Evolutionary conservation across 441 rosid genomes (phyloP), one percentile per base, ranked within the genome.

Genomic region (Jatropha podagrica): DNA sequence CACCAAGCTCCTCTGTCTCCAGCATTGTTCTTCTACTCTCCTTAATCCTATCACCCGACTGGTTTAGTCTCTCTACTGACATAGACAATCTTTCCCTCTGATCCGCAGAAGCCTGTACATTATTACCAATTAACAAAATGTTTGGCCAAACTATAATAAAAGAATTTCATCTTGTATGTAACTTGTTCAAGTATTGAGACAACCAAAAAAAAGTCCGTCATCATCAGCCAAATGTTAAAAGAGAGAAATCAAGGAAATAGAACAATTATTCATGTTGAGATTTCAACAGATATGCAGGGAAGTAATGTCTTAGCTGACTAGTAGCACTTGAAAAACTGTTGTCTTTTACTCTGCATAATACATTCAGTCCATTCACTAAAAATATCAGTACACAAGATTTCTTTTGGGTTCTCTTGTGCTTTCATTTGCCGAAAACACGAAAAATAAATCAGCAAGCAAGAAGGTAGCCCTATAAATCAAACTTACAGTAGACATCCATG

Each of bases 1-100:
- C 95, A 40, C 99, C 99, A 38, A 94, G 91, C 58, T 91, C 96
- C 86, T 96, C 99, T 44, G 98, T 92, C 86, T 96, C 99, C 77
- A 92, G 82, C 91, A 91, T 87, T 67, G 90, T 88, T 85, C 87
- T 92, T 82, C 93, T 89, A 83, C 98, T 84, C 76, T 94, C 98
- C 81, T 87, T 92, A 62, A 96, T 76, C 82, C 97, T 84, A 64
- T 92, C 96, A 37, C 92, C 76, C 18, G 92, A 82, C 13, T 86
- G 85, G 56, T 86, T 87, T 78, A 96, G 68, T 73, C 92, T 90
- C 54, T 84, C 99, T 0, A 95, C 90, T 17, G 97, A 86, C 86
- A 86, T 85, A 86, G 91, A 76, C 79, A 94, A 56, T 71, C 99
- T 92, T 60, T 95, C 75, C 81, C 92, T 90, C 80, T 96, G 99